Conservation (phyloP, 768 basidiomycete genomes). For the Tricholoma matsutake region DNA sequence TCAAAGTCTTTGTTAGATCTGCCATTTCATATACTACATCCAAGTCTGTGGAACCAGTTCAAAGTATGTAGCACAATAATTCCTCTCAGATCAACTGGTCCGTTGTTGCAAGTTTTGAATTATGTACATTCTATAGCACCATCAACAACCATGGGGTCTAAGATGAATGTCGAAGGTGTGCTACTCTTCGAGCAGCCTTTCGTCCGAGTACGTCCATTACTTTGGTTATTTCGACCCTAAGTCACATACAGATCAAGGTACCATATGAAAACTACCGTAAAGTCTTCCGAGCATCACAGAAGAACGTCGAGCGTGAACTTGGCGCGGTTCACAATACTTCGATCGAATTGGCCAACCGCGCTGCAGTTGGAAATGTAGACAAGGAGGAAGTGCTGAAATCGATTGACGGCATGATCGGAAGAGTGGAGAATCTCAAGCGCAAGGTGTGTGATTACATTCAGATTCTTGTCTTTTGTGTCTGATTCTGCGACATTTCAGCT, state of each 20-base stretch:
- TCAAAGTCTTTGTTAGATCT: too few relatives aligned
- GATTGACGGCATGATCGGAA: slow-evolving; percentile 73
- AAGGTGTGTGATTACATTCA: slow-evolving; percentile 57
- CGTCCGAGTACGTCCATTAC: slow-evolving; percentile 48
- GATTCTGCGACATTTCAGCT: slow-evolving; percentile 30
- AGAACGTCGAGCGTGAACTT: slow-evolving; percentile 78
- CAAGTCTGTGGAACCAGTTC: too few relatives aligned
- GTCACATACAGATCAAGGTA: slow-evolving; percentile 45
- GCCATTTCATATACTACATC: too few relatives aligned
- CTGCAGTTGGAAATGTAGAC: slow-evolving; percentile 33
- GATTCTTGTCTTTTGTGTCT: background rate
- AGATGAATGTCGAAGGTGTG: slow-evolving; percentile 68
- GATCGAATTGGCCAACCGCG: slow-evolving; percentile 55
- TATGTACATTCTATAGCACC: too few relatives aligned
- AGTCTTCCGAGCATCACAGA: slow-evolving; percentile 80
- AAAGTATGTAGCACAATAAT: background rate
- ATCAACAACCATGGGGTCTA: slow-evolving; percentile 38
- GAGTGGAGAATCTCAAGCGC: slow-evolving; percentile 78
- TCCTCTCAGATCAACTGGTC: background rate
- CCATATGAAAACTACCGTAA: slow-evolving; percentile 89
- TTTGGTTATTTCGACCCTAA: slow-evolving; percentile 3
- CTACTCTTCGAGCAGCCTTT: slow-evolving; percentile 87
- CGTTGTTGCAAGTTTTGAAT: too few relatives aligned
- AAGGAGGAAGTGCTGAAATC: slow-evolving; percentile 54
- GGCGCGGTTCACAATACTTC: slow-evolving; percentile 53